Conservation (phyloP, 2,329 filamentous ascomycete genomes). For the Ustulina deusta region DNA sequence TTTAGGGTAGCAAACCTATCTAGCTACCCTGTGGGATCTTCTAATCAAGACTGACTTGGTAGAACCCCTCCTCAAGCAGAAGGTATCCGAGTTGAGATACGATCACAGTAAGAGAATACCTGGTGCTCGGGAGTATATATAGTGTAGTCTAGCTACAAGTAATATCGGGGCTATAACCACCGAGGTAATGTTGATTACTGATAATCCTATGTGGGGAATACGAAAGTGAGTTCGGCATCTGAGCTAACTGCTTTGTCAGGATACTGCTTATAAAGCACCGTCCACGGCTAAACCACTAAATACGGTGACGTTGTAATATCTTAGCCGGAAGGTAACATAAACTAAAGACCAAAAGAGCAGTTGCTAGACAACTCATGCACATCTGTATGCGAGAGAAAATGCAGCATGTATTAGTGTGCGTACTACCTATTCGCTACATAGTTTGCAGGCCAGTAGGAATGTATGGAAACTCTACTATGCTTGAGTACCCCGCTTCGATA, state of each 20-base stretch:
- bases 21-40: not conserved
- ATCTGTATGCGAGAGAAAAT: constrained; percentile 27
- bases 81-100: no score
- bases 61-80: no score
- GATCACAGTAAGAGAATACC: no score
- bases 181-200: not conserved
- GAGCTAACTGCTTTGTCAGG: constrained; percentile 17
- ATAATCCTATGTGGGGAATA: constrained; percentile 5
- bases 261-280: constrained; percentile 31
- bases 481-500: not conserved
- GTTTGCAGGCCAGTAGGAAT: not conserved
- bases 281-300: constrained; percentile 6
- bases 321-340: constrained; percentile 27
- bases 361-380: constrained; percentile 7
- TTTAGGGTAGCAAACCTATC: not conserved
- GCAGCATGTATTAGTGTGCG: constrained; percentile 19
- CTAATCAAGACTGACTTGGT: no score
- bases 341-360: constrained; percentile 15
- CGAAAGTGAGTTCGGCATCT: constrained; percentile 9
- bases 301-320: constrained; percentile 36
- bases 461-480: not conserved
- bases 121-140: not conserved
- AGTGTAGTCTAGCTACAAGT: not conserved
- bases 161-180: not conserved
- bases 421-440: no score